Conservation (phyloP, 108 stramenopile species). For the Pseudonitzschia multiseries region DNA sequence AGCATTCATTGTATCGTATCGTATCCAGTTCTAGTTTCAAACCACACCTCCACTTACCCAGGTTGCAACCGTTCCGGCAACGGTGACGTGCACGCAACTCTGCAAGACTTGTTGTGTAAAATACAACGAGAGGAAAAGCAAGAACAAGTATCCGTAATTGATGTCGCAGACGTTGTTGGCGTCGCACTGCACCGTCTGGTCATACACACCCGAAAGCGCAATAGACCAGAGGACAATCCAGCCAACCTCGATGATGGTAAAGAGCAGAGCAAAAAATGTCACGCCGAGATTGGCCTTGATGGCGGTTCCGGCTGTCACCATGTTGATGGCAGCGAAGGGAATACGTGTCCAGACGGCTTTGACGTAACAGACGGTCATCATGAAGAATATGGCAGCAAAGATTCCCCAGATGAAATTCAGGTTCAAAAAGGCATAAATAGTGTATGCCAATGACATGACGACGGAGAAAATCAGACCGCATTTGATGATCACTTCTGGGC, state of each 20-base stretch:
- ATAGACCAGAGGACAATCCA: conserved; percentile 75
- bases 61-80: conserved; percentile 80
- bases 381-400: conserved; percentile 65
- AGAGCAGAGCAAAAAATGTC: conserved; percentile 59
- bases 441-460: conserved; percentile 48
- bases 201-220: conserved; percentile 55
- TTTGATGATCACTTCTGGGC: conserved; percentile 74
- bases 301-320: conserved; percentile 75
- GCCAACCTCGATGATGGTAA: conserved; percentile 40
- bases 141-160: conserved; percentile 65
- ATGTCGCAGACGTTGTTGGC: conserved; percentile 9
- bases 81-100: conserved; percentile 79
- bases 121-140: conserved; percentile 58
- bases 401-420: conserved; percentile 57
- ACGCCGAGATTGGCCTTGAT: conserved; percentile 72
- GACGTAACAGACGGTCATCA: conserved; percentile 59
- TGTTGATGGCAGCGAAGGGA: conserved; percentile 80
- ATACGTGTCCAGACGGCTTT: conserved; percentile 52
- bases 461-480: conserved; percentile 63
- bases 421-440: conserved; percentile 46
- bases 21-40: background rate
- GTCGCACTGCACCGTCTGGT: conserved; percentile 33
- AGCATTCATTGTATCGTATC: background rate
- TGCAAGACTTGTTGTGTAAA: conserved; percentile 77
- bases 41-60: conserved; percentile 39